These are phyloP conservation scores for Vaccinium myrtillus DNA, from an alignment of 148 eudicot species.

Conservation along the genomic window DNA sequence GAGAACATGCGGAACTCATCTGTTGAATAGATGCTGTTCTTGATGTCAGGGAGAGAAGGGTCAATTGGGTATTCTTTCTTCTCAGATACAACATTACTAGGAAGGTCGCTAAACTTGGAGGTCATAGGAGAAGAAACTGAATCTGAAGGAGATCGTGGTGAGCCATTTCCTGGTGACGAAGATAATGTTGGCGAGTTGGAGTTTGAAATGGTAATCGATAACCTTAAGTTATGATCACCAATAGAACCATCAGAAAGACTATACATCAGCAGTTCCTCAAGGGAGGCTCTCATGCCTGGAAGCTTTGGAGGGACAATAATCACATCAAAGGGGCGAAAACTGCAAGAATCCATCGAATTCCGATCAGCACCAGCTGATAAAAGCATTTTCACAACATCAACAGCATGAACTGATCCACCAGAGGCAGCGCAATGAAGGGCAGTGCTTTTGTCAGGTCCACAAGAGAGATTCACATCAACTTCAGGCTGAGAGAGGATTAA, in stretches of 20 bases:
- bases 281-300: constrained; percentile 37
- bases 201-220: constrained; percentile 40
- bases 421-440: constrained; percentile 84
- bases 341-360: constrained; percentile 44
- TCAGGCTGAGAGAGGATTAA: constrained; percentile 44
- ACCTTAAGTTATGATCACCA: constrained; percentile 36
- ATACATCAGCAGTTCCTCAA: constrained; percentile 51
- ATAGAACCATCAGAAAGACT: constrained; percentile 37
- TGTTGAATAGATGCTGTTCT: constrained; percentile 63
- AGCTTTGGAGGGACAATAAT: constrained; percentile 66
- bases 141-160: constrained; percentile 53
- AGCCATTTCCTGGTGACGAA: constrained; percentile 55
- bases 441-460: constrained; percentile 59
- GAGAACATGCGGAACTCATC: constrained; percentile 90
- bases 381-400: constrained; percentile 61
- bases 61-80: constrained; percentile 83
- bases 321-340: constrained; percentile 61
- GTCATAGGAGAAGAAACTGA: constrained; percentile 44
- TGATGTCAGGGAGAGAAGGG: constrained; percentile 80
- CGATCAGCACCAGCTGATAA: constrained; percentile 62
- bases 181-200: constrained; percentile 63
- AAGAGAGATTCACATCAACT: constrained; percentile 53
- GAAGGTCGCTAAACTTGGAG: constrained; percentile 34
- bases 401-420: constrained; percentile 59
- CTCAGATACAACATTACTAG: constrained; percentile 39